These are phyloP conservation scores for Xylariaceae sp. DNA, from an alignment of 2,329 filamentous ascomycete species.

Conservation along the genomic window DNA sequence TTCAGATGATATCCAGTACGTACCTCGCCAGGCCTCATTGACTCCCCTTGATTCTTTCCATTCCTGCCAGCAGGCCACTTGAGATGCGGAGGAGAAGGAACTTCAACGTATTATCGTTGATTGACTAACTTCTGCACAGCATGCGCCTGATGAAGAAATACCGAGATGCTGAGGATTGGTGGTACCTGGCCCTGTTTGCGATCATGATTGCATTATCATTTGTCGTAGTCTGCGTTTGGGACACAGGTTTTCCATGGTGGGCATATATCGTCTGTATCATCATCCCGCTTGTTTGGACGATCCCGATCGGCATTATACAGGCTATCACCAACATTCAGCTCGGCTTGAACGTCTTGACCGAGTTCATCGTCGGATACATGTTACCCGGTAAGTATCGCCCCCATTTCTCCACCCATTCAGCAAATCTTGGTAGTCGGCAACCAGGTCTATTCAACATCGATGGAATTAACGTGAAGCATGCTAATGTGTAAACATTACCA, in stretches of 20 bases:
- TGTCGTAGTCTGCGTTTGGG: conserved; percentile 50
- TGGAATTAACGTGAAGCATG: too few relatives aligned
- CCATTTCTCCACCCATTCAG: too few relatives aligned
- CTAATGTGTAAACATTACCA: too few relatives aligned
- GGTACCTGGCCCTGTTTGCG: conserved; percentile 49
- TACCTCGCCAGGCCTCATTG: too few relatives aligned
- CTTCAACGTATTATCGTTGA: too few relatives aligned
- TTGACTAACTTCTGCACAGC: conserved; percentile 1
- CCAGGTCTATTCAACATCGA: too few relatives aligned
- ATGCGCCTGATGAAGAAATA: conserved; percentile 61
- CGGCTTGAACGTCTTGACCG: conserved; percentile 63
- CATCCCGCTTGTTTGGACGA: conserved; percentile 54
- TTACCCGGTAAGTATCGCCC: too few relatives aligned
- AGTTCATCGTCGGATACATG: conserved; percentile 71
- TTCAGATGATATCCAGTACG: conserved; percentile 38
- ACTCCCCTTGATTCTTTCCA: too few relatives aligned
- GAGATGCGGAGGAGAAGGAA: too few relatives aligned
- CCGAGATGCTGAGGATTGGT: conserved; percentile 55
- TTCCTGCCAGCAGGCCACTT: too few relatives aligned
- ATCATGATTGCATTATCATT: conserved; percentile 53
- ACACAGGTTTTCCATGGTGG: conserved; percentile 55
- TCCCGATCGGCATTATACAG: conserved; percentile 59
- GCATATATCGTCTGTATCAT: conserved; percentile 53
- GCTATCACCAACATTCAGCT: conserved; percentile 60
- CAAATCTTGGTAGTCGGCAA: too few relatives aligned